Evolutionary conservation across 1,284 basidiomycete species (phyloP).

Genomic region (Ustilago hordei): DNA sequence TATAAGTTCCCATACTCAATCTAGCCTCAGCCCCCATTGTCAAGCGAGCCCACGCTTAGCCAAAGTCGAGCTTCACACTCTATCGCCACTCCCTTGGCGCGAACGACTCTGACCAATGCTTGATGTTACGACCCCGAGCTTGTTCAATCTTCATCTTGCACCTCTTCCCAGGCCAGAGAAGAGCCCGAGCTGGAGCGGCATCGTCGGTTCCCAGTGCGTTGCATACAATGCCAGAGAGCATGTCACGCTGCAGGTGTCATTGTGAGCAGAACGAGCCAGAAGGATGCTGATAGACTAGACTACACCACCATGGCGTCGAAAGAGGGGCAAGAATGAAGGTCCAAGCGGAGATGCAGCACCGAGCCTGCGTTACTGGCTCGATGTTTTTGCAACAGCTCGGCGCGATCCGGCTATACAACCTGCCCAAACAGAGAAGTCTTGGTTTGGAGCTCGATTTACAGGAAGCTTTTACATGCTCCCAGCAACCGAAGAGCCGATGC

Average conservation of each 20-base stretch:
- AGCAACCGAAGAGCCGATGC: slow-evolving; percentile 5
- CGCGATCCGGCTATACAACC: slow-evolving; percentile 10
- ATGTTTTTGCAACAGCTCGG: not conserved
- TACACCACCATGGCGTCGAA: not conserved
- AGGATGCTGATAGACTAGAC: not conserved
- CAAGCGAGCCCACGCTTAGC: slow-evolving; percentile 15
- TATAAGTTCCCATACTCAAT: slow-evolving; percentile 5
- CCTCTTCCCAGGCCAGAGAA: not conserved
- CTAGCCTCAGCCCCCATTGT: slow-evolving; percentile 7
- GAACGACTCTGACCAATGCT: not conserved
- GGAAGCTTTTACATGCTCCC: not conserved
- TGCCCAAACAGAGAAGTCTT: not conserved
- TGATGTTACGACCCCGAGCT: not conserved
- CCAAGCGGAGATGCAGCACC: not conserved
- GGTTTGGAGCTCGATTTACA: not conserved
- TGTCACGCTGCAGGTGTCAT: not conserved
- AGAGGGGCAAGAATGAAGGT: slow-evolving; percentile 12
- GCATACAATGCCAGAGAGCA: not conserved
- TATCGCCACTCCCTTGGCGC: slow-evolving; percentile 9
- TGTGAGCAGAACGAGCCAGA: slow-evolving; percentile 1
- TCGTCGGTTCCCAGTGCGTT: not conserved
- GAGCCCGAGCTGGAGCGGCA: slow-evolving; percentile 3
- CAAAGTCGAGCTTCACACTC: slow-evolving; percentile 5
- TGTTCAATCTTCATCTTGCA: not conserved
- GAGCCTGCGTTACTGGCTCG: not conserved